Percentiles rank a stretch among this genome's conserved stretches.
These are phyloP conservation scores for Trypanosoma scelopori DNA, from an alignment of 208 protist species.

Conservation along the genomic window DNA sequence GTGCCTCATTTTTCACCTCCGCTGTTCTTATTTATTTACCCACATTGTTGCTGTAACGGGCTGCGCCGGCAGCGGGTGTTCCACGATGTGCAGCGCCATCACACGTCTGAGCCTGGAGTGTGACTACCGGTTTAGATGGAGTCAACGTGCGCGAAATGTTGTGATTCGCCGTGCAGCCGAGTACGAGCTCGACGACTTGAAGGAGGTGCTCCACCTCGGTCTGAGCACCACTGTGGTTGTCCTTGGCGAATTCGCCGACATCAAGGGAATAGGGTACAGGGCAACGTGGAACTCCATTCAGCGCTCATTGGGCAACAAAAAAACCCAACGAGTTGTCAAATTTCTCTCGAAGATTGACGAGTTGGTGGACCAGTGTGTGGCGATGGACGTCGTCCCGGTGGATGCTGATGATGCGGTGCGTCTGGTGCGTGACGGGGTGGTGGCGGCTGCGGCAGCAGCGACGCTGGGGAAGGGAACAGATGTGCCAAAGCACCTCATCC, in stretches of 20 bases:
- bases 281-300: conserved; percentile 31
- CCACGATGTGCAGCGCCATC: conserved; percentile 30
- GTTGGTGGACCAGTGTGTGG: conserved; percentile 18
- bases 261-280: conserved; percentile 33
- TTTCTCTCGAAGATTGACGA: conserved; percentile 64
- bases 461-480: background rate
- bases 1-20: conserved; percentile 52
- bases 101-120: conserved; percentile 6
- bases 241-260: conserved; percentile 43
- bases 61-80: conserved; percentile 33
- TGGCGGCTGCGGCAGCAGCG: background rate
- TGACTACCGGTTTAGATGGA: conserved; percentile 14
- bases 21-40: conserved; percentile 33
- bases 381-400: background rate
- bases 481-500: conserved; percentile 9
- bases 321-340: conserved; percentile 31
- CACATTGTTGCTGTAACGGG: conserved; percentile 30
- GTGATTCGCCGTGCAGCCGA: conserved; percentile 30
- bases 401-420: background rate
- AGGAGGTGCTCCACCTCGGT: conserved; percentile 31
- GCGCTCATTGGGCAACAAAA: conserved; percentile 17
- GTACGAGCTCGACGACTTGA: conserved; percentile 31
- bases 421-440: conserved; percentile 8
- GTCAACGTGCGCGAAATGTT: conserved; percentile 24
- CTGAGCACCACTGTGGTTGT: conserved; percentile 40